Conservation (phyloP, 441 rosid genomes). For the Populus trichocarpa region DNA sequence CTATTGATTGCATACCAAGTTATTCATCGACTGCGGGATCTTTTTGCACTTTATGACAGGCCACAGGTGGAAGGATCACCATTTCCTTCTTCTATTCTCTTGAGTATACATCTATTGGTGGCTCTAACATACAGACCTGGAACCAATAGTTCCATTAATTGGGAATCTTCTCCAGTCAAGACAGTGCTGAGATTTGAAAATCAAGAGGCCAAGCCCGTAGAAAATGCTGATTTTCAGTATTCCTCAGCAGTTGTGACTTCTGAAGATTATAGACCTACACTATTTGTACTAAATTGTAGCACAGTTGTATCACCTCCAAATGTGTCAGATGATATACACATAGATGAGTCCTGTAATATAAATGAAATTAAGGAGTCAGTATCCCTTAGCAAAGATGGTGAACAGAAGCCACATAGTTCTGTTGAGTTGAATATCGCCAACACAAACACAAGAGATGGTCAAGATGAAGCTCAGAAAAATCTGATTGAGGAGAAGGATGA, state of each 20-base stretch:
- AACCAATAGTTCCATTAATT: conserved; percentile 37
- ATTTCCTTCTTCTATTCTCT: conserved; percentile 69
- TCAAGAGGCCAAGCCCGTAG: conserved; percentile 30
- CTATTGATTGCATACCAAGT: conserved; percentile 70
- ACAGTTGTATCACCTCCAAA: conserved; percentile 22
- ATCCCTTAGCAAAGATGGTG: conserved; percentile 24
- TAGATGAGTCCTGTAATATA: conserved; percentile 26
- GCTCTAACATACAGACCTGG: conserved; percentile 53
- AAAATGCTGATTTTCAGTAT: conserved; percentile 22
- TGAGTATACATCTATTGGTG: conserved; percentile 62
- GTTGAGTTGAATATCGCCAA: conserved; percentile 24
- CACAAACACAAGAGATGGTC: conserved; percentile 16
- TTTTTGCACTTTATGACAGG: conserved; percentile 79
- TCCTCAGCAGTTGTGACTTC: conserved; percentile 22
- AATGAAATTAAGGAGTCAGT: conserved; percentile 24
- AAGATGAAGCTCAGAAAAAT: conserved; percentile 26
- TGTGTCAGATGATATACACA: conserved; percentile 32
- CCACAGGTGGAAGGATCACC: conserved; percentile 86
- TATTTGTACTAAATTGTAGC: conserved; percentile 28
- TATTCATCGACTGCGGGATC: conserved; percentile 67
- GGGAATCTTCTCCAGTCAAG: conserved; percentile 46
- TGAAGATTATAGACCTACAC: conserved; percentile 32
- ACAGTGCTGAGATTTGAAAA: conserved; percentile 26
- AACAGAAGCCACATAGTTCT: conserved; percentile 26
- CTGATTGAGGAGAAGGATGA: conserved; percentile 38